Conservation (phyloP, 2,329 filamentous ascomycete species). For the Teratosphaeria viscida region DNA sequence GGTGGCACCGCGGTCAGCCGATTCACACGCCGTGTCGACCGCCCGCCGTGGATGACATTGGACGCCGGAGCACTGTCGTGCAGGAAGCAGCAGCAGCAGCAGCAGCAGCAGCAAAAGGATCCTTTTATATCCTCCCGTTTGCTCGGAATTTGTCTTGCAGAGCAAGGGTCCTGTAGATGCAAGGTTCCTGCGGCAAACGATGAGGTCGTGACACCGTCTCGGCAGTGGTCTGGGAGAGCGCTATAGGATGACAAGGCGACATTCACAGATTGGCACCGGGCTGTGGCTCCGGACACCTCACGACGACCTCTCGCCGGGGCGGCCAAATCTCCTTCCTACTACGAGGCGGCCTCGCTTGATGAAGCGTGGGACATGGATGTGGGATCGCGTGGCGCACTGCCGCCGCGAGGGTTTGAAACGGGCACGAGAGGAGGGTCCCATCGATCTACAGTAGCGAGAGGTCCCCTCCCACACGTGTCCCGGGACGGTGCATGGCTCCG, state of each 20-base stretch:
- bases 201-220: constrained; percentile 2
- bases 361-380: background rate
- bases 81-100: background rate
- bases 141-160: constrained; percentile 1
- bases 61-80: background rate
- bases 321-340: background rate
- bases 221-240: background rate
- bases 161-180: constrained; percentile 1
- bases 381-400: background rate
- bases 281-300: background rate
- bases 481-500: background rate
- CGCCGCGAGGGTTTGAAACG: background rate
- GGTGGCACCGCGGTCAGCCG: background rate
- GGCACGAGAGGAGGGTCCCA: background rate
- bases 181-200: constrained; percentile 6
- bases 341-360: background rate
- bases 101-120: background rate
- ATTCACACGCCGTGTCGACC: background rate
- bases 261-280: background rate
- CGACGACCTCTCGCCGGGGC: background rate
- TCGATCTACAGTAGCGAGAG: background rate
- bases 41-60: background rate
- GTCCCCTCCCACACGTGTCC: background rate
- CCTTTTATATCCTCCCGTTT: constrained; percentile 1
- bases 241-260: no score